phyloP scores from a whole-genome alignment of 2,329 filamentous ascomycete genomes.

The Celoporthe dispersa region DNA sequence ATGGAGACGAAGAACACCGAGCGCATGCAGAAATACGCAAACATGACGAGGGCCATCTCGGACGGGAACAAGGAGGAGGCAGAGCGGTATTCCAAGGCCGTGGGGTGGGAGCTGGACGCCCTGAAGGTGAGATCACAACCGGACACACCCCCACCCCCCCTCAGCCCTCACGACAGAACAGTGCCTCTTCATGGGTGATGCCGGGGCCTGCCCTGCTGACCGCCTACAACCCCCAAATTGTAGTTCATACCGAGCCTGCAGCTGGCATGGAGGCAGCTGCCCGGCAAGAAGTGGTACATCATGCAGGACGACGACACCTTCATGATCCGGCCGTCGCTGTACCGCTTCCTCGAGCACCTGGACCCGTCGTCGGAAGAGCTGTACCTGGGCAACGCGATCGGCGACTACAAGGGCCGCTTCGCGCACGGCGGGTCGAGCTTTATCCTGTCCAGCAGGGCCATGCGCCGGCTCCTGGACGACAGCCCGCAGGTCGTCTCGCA shows the following conservation, averaged over 20 bases:
- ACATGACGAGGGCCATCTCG: constrained; percentile 44
- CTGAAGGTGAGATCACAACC: constrained; percentile 48
- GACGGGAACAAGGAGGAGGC: constrained; percentile 45
- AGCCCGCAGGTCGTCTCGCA: constrained; percentile 47
- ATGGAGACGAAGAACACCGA: constrained; percentile 39
- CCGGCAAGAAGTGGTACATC: constrained; percentile 62
- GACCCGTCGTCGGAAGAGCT: constrained; percentile 49
- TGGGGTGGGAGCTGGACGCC: constrained; percentile 56
- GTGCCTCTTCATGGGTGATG: no score
- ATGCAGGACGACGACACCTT: constrained; percentile 64
- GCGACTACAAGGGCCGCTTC: constrained; percentile 59
- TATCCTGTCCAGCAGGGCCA: constrained; percentile 55
- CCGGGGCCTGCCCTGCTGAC: constrained; percentile 8
- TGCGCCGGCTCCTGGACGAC: constrained; percentile 50
- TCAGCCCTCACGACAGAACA: no score
- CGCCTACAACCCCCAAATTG: background rate
- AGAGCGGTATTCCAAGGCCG: constrained; percentile 41
- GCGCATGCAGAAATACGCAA: constrained; percentile 47
- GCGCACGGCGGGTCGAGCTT: constrained; percentile 61
- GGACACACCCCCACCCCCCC: no score
- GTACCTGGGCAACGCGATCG: constrained; percentile 62
- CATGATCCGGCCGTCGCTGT: constrained; percentile 53
- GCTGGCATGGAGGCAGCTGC: constrained; percentile 53
- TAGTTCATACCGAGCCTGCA: constrained; percentile 62
- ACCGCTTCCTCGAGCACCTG: constrained; percentile 53